Evolutionary conservation across 371 early-diverging fungal species (phyloP).

Genomic region (Lichtheimia ramosa): DNA sequence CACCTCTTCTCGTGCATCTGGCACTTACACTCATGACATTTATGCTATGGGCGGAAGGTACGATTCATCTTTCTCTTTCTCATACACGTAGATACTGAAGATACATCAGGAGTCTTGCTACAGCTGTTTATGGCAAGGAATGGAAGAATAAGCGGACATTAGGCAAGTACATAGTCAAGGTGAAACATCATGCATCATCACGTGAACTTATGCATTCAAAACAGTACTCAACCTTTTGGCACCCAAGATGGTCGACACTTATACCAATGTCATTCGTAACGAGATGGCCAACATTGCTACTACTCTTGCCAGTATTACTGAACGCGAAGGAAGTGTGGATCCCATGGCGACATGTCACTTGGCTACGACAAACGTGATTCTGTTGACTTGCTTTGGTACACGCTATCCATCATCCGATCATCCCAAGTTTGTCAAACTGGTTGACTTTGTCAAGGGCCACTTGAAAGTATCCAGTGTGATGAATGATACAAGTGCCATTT

Average conservation of each 20-base stretch:
- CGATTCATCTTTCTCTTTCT: not conserved
- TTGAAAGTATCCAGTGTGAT: conserved; percentile 1
- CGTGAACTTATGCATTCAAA: too few relatives aligned
- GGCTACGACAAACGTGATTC: conserved; percentile 11
- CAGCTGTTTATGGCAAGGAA: conserved; percentile 6
- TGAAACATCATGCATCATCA: too few relatives aligned
- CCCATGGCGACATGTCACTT: conserved; percentile 10
- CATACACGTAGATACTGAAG: not conserved
- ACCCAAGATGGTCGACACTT: conserved; percentile 8
- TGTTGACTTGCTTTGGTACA: conserved; percentile 7
- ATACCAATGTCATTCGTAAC: not conserved
- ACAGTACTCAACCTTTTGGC: conserved; percentile 10
- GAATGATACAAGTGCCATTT: conserved; percentile 12
- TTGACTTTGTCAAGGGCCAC: conserved; percentile 1
- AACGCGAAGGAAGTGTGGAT: conserved; percentile 1
- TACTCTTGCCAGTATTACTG: not conserved
- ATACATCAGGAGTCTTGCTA: conserved; percentile 8
- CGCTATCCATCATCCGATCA: conserved; percentile 7
- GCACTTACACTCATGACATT: conserved; percentile 11
- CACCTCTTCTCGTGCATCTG: conserved; percentile 14
- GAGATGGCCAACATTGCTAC: conserved; percentile 2
- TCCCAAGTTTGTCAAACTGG: conserved; percentile 5
- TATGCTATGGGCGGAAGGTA: conserved; percentile 22
- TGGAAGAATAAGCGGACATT: conserved; percentile 13
- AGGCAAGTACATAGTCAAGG: conserved; percentile 1